These are phyloP conservation scores for Ilyonectria destructans DNA, from an alignment of 2,329 filamentous ascomycete species.

Conservation along the genomic window DNA sequence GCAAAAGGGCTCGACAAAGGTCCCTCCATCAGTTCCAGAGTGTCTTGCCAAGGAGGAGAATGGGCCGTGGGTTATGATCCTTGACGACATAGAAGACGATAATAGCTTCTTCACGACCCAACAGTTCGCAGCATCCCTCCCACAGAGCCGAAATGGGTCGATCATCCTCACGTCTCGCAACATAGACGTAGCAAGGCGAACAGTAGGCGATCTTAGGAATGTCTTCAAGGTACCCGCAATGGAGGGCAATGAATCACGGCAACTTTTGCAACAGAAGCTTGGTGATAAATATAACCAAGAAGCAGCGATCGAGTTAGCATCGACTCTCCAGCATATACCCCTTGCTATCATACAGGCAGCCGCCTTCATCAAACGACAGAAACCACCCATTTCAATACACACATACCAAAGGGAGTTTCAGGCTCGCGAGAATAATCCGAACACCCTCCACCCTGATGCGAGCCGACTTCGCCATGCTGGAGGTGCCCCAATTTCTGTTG, in stretches of 20 bases:
- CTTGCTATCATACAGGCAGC: slow-evolving; percentile 22
- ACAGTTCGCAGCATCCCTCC: background rate
- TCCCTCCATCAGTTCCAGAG: background rate
- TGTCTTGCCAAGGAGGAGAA: slow-evolving; percentile 23
- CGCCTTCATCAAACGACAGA: background rate
- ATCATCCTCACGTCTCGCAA: slow-evolving; percentile 20
- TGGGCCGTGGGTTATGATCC: slow-evolving; percentile 10
- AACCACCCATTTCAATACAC: background rate
- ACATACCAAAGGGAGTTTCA: background rate
- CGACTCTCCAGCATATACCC: slow-evolving; percentile 3
- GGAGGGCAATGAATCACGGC: background rate
- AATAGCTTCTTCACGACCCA: slow-evolving; percentile 1
- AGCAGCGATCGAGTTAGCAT: background rate
- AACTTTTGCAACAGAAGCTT: background rate
- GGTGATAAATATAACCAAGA: background rate
- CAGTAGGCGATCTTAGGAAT: background rate
- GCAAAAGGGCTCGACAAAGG: slow-evolving; percentile 9
- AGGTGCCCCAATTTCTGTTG: too few species aligned
- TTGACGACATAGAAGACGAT: slow-evolving; percentile 23
- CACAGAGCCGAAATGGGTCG: slow-evolving; percentile 1
- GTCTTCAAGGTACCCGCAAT: background rate
- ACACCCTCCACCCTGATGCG: background rate
- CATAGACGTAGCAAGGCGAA: background rate
- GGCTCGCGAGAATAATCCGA: too few species aligned
- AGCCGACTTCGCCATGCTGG: background rate